Evolutionary conservation across 208 protist genomes (phyloP).

Genomic region (Trypanosoma lewisi): DNA sequence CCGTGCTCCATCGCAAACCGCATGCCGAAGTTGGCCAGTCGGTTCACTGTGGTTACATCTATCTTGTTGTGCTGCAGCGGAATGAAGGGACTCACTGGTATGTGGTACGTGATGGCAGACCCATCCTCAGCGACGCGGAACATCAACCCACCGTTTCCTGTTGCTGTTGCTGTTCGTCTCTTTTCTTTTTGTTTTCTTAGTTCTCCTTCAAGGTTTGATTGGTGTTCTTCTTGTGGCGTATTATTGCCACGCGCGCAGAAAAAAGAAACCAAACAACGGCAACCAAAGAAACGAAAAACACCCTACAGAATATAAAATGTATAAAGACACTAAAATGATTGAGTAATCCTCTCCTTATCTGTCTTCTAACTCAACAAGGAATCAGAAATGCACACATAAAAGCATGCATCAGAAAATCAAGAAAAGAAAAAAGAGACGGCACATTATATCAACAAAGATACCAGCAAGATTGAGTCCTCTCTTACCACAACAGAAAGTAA

Average conservation of each 20-base stretch:
- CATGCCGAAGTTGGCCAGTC: slow-evolving; percentile 49
- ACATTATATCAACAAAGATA: no score
- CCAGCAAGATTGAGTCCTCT: background rate
- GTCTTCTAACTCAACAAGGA: no score
- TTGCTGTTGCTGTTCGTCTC: background rate
- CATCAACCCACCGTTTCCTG: slow-evolving; percentile 17
- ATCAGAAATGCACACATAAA: no score
- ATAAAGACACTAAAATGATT: no score
- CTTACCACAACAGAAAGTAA: background rate
- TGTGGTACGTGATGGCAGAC: slow-evolving; percentile 47
- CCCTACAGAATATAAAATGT: no score
- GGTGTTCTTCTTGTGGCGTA: no score
- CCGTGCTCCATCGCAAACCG: slow-evolving; percentile 55
- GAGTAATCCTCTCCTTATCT: no score
- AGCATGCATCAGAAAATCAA: no score
- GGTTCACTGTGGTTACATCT: slow-evolving; percentile 49
- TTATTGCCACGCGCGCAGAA: no score
- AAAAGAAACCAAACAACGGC: no score
- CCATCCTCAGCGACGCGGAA: slow-evolving; percentile 36
- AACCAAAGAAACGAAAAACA: no score
- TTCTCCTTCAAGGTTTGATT: background rate
- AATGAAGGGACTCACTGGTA: slow-evolving; percentile 55
- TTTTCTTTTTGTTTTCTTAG: background rate
- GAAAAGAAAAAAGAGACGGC: no score
- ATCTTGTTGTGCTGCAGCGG: slow-evolving; percentile 61